Conservation (phyloP, 2,329 filamentous ascomycete species). For the Didymella segeticola region DNA sequence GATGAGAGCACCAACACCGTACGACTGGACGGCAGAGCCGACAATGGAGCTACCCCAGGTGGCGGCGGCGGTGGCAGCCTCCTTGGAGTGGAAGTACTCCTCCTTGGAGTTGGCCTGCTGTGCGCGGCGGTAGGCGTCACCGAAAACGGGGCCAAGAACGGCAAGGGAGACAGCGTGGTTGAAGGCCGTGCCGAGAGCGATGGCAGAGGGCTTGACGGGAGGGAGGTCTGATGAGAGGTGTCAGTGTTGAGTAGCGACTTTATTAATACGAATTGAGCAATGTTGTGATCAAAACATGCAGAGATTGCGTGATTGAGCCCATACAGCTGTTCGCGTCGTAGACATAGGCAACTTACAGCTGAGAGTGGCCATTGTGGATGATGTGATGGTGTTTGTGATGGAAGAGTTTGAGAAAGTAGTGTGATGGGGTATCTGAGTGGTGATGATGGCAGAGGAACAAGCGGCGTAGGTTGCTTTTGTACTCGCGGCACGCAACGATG, state of each 20-base stretch:
- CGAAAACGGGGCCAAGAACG: conserved; percentile 87
- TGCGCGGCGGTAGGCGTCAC: conserved; percentile 91
- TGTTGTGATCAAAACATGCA: conserved; percentile 10
- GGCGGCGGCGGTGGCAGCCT: conserved; percentile 84
- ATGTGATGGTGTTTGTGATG: conserved; percentile 27
- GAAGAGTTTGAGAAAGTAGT: conserved; percentile 16
- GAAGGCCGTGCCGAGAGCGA: conserved; percentile 94
- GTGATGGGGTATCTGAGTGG: conserved; percentile 21
- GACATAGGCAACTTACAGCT: conserved; percentile 58
- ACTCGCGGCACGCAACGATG: conserved; percentile 27
- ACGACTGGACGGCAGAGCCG: conserved; percentile 87
- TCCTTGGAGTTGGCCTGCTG: conserved; percentile 93
- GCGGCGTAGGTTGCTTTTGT: conserved; percentile 44
- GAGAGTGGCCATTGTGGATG: conserved; percentile 63
- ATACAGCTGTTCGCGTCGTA: background rate
- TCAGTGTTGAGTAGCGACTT: conserved; percentile 31
- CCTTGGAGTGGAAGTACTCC: conserved; percentile 93
- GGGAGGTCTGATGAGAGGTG: conserved; percentile 63
- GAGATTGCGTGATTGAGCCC: conserved; percentile 20
- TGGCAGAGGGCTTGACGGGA: conserved; percentile 95
- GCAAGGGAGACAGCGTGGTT: conserved; percentile 90
- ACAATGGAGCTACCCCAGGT: conserved; percentile 90
- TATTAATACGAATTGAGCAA: background rate
- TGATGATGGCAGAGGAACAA: conserved; percentile 27
- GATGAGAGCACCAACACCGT: conserved; percentile 82